A percentile compares a stretch with the other conserved stretches of the same genome.
Conservation (phyloP, 2,329 filamentous ascomycete species). For the Ophiocordyceps robertsii region DNA sequence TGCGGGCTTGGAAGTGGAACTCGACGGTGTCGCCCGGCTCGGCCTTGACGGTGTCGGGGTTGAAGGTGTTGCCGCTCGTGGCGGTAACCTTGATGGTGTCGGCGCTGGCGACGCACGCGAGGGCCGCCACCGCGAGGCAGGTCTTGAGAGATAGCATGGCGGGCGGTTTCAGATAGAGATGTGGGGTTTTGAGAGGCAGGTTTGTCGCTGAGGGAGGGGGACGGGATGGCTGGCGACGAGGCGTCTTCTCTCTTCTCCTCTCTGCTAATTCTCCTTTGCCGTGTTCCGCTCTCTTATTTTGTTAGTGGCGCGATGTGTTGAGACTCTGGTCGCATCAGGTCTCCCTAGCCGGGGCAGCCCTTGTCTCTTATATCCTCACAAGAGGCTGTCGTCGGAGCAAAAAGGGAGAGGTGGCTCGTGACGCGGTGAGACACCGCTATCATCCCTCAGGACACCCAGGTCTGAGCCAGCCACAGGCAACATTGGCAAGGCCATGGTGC, state of each 20-base stretch:
- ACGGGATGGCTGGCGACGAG: neutral
- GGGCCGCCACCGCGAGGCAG: constrained; percentile 10
- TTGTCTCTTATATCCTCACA: neutral
- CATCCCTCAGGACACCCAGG: neutral
- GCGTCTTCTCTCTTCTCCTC: neutral
- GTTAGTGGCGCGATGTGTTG: neutral
- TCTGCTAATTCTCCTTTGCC: neutral
- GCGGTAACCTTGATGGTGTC: constrained; percentile 21
- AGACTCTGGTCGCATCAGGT: neutral
- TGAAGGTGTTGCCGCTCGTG: constrained; percentile 17
- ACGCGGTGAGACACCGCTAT: neutral
- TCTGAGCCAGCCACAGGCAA: neutral
- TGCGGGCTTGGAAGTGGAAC: constrained; percentile 21
- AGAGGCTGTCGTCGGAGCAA: neutral
- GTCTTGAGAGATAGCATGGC: constrained; percentile 16
- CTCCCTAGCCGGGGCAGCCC: neutral
- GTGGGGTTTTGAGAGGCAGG: neutral
- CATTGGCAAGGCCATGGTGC: neutral
- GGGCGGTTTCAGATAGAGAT: neutral
- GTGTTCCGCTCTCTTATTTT: neutral
- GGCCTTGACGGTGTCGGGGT: constrained; percentile 18
- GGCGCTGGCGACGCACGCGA: constrained; percentile 13
- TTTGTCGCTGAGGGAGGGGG: too few relatives aligned
- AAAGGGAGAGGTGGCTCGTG: neutral
- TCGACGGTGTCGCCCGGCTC: constrained; percentile 20